These are phyloP conservation scores for Pythium scleroteichum DNA, from an alignment of 352 stramenopile genomes.

Conservation along the genomic window DNA sequence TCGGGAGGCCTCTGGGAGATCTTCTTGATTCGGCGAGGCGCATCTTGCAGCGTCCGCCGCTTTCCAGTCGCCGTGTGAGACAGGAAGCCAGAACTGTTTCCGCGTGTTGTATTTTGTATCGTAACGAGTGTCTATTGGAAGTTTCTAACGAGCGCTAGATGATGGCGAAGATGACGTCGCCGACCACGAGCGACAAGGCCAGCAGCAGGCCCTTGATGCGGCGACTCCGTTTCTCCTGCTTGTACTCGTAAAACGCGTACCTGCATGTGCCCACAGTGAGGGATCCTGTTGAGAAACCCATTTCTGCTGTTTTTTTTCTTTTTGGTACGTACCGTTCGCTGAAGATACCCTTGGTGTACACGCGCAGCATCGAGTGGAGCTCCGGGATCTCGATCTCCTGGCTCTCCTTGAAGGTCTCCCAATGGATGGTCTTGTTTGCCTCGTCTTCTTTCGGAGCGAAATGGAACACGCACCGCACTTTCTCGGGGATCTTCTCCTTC, in stretches of 20 bases:
- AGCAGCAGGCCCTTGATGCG: conserved; percentile 58
- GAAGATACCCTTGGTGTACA: conserved; percentile 77
- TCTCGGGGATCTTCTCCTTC: conserved; percentile 73
- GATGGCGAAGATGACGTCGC: conserved; percentile 47
- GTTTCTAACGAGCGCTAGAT: conserved; percentile 9
- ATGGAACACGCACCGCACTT: conserved; percentile 73
- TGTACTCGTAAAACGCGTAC: conserved; percentile 54
- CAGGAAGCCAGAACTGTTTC: too few species aligned
- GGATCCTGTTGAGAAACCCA: too few species aligned
- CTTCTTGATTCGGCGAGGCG: too few species aligned
- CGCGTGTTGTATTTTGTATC: conserved; percentile 1
- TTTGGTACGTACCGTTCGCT: conserved; percentile 59
- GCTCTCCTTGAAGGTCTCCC: conserved; percentile 62
- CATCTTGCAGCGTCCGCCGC: too few species aligned
- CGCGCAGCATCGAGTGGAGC: conserved; percentile 52
- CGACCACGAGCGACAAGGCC: conserved; percentile 44
- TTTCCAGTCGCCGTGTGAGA: too few species aligned
- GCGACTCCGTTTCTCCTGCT: conserved; percentile 55
- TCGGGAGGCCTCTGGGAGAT: too few species aligned
- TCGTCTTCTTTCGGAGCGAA: conserved; percentile 67
- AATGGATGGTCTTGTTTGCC: conserved; percentile 51
- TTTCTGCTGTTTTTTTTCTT: too few species aligned
- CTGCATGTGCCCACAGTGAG: conserved; percentile 25
- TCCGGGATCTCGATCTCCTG: conserved; percentile 62
- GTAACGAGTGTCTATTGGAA: conserved; percentile 10